A percentile compares a stretch with the other conserved stretches of the same genome.
These are phyloP conservation scores for Fusarium metavorans DNA, from an alignment of 2,329 filamentous ascomycete genomes.

Conservation along the genomic window DNA sequence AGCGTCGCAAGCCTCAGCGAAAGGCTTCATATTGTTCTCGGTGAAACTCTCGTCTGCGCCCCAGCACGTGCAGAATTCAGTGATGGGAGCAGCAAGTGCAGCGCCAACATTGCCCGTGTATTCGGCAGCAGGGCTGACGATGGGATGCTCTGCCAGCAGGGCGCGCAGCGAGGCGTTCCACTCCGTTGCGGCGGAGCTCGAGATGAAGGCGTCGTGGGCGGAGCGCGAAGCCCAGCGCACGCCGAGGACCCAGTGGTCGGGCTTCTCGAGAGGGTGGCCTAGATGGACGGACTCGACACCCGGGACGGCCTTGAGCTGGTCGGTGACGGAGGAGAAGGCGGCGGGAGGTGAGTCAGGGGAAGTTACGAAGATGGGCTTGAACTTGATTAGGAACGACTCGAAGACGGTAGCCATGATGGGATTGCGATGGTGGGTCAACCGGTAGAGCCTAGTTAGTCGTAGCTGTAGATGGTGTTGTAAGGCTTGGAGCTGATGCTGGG, in stretches of 20 bases:
- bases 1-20: constrained; percentile 40
- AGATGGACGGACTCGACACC: constrained; percentile 50
- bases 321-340: constrained; percentile 43
- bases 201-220: constrained; percentile 55
- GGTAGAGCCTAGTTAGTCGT: not conserved
- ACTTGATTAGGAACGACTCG: constrained; percentile 49
- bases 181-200: constrained; percentile 55
- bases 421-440: constrained; percentile 5
- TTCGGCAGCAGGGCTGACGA: constrained; percentile 39
- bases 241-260: constrained; percentile 48
- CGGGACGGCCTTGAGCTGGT: constrained; percentile 47
- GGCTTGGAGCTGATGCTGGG: not conserved
- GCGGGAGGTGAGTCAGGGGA: constrained; percentile 43
- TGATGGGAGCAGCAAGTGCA: constrained; percentile 52
- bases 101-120: constrained; percentile 36
- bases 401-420: constrained; percentile 44
- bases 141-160: constrained; percentile 43
- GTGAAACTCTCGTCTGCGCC: constrained; percentile 49
- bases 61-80: constrained; percentile 54
- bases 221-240: constrained; percentile 50
- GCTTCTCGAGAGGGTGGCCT: constrained; percentile 51
- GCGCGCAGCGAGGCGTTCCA: constrained; percentile 54
- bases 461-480: not conserved
- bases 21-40: constrained; percentile 46
- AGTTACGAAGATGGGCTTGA: constrained; percentile 45